Evolutionary conservation across 805 yeast genomes (phyloP).

Genomic region (Saccharomycopsis vini): DNA sequence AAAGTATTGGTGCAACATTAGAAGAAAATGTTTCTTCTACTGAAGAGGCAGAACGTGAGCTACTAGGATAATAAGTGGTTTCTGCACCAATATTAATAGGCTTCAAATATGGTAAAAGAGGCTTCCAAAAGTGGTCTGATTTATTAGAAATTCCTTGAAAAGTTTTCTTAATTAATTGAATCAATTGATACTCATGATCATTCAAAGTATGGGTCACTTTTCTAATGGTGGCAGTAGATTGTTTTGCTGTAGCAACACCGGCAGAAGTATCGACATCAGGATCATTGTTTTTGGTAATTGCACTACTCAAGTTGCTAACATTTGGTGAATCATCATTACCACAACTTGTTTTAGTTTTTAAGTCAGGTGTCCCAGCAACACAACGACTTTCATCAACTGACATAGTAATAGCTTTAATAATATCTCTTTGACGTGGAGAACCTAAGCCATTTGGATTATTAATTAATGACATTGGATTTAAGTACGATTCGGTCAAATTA

Average conservation of each 20-base stretch:
- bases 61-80: conserved; percentile 29
- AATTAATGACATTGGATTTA: conserved; percentile 19
- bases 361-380: neutral
- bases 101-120: conserved; percentile 40
- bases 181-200: neutral
- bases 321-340: neutral
- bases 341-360: neutral
- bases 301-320: neutral
- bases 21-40: neutral
- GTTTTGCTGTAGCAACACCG: neutral
- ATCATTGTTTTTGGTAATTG: neutral
- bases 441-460: conserved; percentile 15
- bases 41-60: neutral
- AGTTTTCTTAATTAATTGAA: conserved; percentile 31
- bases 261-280: neutral
- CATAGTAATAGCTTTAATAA: conserved; percentile 17
- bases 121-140: conserved; percentile 50
- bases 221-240: neutral
- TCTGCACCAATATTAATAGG: conserved; percentile 40
- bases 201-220: neutral
- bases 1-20: too few relatives aligned
- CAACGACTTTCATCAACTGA: conserved; percentile 11
- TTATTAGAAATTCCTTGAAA: conserved; percentile 49
- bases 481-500: conserved; percentile 18
- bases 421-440: conserved; percentile 17